Percentiles rank a stretch among this genome's conserved stretches.
phyloP scores from a whole-genome alignment of 768 basidiomycete species.

The Galerina sulciceps region DNA sequence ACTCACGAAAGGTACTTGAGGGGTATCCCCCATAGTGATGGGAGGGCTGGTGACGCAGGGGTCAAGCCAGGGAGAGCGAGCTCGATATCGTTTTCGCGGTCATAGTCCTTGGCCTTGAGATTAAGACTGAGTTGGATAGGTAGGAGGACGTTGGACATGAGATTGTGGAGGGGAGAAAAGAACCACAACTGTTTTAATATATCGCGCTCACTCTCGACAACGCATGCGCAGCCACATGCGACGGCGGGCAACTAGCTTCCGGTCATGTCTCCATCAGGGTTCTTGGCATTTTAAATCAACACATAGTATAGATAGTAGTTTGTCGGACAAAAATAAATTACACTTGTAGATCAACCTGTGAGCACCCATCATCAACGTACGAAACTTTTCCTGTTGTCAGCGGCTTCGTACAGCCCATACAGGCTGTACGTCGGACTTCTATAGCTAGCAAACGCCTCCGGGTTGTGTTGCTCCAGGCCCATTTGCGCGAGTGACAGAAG shows the following conservation, averaged over 20 bases:
- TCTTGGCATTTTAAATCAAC: not conserved
- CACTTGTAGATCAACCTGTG: not conserved
- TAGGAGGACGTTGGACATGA: conserved; percentile 27
- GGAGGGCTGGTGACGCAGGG: conserved; percentile 35
- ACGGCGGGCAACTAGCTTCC: not conserved
- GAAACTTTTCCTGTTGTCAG: conserved; percentile 54
- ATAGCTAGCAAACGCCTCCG: conserved; percentile 67
- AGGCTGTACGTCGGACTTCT: conserved; percentile 85
- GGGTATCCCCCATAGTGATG: conserved; percentile 70
- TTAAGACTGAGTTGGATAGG: conserved; percentile 26
- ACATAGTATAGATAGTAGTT: not conserved
- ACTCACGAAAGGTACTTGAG: conserved; percentile 83
- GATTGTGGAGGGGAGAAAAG: conserved; percentile 17
- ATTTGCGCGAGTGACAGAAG: conserved; percentile 78
- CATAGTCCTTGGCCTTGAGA: conserved; percentile 34
- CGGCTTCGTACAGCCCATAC: conserved; percentile 69
- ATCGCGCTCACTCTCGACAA: not conserved
- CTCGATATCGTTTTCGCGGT: conserved; percentile 48
- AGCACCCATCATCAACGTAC: conserved; percentile 18
- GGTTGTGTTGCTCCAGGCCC: conserved; percentile 68
- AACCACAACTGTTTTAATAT: conserved; percentile 4
- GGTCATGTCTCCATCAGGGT: not conserved
- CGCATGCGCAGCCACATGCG: conserved; percentile 20
- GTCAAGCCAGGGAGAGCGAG: conserved; percentile 37
- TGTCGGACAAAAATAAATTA: conserved; percentile 2